Evolutionary conservation across 805 yeast genomes (phyloP).

Genomic region (Barnettozyma sucrosica): DNA sequence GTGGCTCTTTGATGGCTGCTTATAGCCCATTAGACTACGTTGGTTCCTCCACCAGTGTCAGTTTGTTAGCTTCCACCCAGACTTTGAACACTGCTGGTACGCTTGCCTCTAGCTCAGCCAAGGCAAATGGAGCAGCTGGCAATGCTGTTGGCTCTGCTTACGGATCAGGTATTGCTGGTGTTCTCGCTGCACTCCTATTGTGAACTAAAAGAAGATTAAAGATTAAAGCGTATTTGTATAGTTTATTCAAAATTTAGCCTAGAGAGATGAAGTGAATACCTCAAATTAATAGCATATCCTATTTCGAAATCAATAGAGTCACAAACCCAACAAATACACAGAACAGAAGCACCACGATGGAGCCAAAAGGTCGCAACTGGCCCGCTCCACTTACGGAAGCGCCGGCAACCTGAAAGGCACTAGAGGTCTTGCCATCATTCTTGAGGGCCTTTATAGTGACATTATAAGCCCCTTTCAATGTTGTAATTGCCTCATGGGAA

Average conservation of each 20-base stretch:
- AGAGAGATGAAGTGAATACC: no score
- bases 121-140: not conserved
- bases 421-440: not conserved
- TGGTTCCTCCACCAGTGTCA: not conserved
- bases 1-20: conserved; percentile 1
- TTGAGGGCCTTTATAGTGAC: not conserved
- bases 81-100: not conserved
- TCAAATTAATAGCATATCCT: no score
- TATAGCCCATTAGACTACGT: not conserved
- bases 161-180: not conserved
- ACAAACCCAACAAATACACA: not conserved
- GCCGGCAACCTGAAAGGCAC: not conserved
- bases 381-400: not conserved
- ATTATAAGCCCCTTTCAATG: not conserved
- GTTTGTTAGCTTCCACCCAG: not conserved
- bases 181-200: not conserved
- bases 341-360: not conserved
- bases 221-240: not conserved
- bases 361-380: not conserved
- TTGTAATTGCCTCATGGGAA: not conserved
- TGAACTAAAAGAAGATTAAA: not conserved
- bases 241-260: no score
- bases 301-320: not conserved
- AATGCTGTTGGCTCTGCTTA: not conserved
- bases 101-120: not conserved